Base-by-base conservation (phyloP, 2,329 filamentous ascomycete species). In the Paecilomyces variotii region DNA sequence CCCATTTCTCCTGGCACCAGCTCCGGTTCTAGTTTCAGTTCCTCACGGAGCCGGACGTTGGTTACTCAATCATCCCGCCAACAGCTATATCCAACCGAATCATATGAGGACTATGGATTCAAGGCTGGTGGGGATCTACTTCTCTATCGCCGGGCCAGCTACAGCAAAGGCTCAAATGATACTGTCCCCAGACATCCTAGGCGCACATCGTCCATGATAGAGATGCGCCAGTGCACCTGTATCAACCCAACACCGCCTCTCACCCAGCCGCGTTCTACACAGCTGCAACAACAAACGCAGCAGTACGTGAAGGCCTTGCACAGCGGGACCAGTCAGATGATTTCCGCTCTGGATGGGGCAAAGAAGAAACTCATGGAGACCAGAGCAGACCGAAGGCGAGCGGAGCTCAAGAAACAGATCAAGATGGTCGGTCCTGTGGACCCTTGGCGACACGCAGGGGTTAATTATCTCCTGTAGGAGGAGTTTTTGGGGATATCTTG, bases 341-440 rank as follows among this genome's bases (percentile, higher is more conserved):
- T 68, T 0, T 57, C 62, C 4, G 72, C 67, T 7, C 62, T 75
- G 14, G 69, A 70, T 27, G 70, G 64, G 1, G 72, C 72, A 2
- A 70, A 68, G 60, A 70, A 68, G 60, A 75, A 66, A 61, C 66
- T 76, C 51, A 66, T 62, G 12, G 66, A 68, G 49, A 64, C 68
- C 11, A 67, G 70, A 26, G 69, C 72, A 12, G 71, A 76, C 56
- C 72, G 71, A 30, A 65, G 73, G 26, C 67, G 72, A 34, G 69
- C 68, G 56, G 67, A 69, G 54, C 57, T 78, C 56, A 78, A 78
- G 63, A 67, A 73, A 24, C 71, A 73, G 54, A 78, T 78, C 53
- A 72, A 69, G 53, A 28, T 77, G 26, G 65, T 78, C 32, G 74
- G 75, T 3, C 73, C 73, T 7, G 39, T 45, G 39, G 39, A 45